These are phyloP conservation scores for Ophiostoma populinum DNA, from an alignment of 2,329 filamentous ascomycete genomes.

Conservation along the genomic window DNA sequence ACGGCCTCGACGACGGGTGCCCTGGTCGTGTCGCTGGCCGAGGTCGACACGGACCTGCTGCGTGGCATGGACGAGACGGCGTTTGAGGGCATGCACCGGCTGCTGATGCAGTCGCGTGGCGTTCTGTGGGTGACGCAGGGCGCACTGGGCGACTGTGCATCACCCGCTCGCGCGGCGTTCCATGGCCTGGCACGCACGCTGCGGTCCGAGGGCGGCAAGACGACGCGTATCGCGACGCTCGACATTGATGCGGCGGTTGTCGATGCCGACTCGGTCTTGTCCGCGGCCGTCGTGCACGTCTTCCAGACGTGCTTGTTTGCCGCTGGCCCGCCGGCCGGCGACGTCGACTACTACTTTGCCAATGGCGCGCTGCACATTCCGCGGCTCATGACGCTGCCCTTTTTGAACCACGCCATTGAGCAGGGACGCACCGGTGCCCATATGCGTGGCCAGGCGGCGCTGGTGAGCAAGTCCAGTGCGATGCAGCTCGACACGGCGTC, in stretches of 20 bases:
- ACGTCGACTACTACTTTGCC: slow-evolving; percentile 21
- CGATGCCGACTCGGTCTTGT: background rate
- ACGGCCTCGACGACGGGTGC: slow-evolving; percentile 10
- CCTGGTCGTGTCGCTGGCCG: slow-evolving; percentile 29
- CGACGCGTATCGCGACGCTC: slow-evolving; percentile 23
- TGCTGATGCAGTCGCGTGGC: slow-evolving; percentile 21
- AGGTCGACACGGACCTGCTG: slow-evolving; percentile 18
- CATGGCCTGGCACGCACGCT: slow-evolving; percentile 30
- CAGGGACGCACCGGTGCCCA: background rate
- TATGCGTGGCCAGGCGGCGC: background rate
- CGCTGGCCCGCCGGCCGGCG: background rate
- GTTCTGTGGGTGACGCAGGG: slow-evolving; percentile 31
- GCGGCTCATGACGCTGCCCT: slow-evolving; percentile 22
- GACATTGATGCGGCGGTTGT: too few relatives aligned
- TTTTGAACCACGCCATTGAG: slow-evolving; percentile 29
- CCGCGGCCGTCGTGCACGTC: background rate
- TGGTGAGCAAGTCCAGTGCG: background rate
- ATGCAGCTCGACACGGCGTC: slow-evolving; percentile 10
- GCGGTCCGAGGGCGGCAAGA: slow-evolving; percentile 30
- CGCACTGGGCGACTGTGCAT: slow-evolving; percentile 19
- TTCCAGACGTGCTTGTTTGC: background rate
- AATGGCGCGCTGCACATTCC: slow-evolving; percentile 18
- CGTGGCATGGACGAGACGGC: slow-evolving; percentile 22
- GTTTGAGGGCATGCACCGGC: slow-evolving; percentile 23
- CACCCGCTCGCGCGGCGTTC: slow-evolving; percentile 23